A percentile compares a stretch with the other conserved stretches of the same genome.
These are phyloP conservation scores for Ustilago esculenta DNA, from an alignment of 1,284 basidiomycete species.

Conservation along the genomic window DNA sequence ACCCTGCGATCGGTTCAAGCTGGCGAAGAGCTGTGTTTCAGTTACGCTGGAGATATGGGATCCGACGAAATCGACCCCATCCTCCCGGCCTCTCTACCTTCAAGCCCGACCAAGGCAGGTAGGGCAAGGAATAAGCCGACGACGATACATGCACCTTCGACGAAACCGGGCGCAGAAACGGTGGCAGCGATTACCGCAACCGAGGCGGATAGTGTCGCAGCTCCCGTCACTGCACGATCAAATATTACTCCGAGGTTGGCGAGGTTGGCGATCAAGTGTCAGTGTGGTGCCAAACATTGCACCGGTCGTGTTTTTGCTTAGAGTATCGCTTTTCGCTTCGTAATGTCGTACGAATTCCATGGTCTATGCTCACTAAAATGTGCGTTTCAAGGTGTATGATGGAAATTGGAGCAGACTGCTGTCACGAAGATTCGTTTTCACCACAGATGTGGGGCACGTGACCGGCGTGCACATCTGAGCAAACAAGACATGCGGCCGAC, in stretches of 20 bases:
- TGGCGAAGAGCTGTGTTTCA: constrained; percentile 71
- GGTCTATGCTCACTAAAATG: too few species aligned
- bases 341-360: too few species aligned
- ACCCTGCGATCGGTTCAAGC: constrained; percentile 74
- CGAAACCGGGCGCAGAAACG: constrained; percentile 14
- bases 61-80: neutral
- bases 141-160: constrained; percentile 11
- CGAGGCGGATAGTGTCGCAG: constrained; percentile 2
- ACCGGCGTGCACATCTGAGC: too few species aligned
- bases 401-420: too few species aligned
- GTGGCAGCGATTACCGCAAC: constrained; percentile 3
- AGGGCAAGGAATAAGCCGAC: constrained; percentile 6
- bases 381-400: too few species aligned
- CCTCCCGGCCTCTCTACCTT: too few species aligned
- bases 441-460: too few species aligned
- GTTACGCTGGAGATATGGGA: constrained; percentile 15
- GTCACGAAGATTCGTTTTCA: too few species aligned
- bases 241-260: neutral
- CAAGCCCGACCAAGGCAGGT: too few species aligned
- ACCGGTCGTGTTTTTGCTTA: constrained; percentile 20
- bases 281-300: constrained; percentile 24
- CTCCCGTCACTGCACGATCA: neutral
- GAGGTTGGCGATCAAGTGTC: constrained; percentile 7
- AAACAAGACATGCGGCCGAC: too few species aligned
- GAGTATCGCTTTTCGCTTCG: neutral